Evolutionary conservation across 495 filamentous ascomycete genomes (phyloP), one percentile per base, ranked within the genome.

Genomic region (Penicillium soppii): DNA sequence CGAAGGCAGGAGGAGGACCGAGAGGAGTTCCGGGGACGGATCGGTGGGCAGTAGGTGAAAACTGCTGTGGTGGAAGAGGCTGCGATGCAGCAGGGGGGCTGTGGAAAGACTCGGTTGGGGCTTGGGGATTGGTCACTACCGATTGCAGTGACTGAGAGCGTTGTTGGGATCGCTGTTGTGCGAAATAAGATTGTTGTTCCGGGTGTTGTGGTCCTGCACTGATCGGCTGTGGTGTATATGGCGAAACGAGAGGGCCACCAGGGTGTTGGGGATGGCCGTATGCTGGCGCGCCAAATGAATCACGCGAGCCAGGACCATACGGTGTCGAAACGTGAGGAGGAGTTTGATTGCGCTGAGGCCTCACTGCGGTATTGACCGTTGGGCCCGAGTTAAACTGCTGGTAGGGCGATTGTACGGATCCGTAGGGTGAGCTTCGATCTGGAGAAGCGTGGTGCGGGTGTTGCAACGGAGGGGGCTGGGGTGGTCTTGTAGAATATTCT

Each of bases 81-180:
- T 74, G 75, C 32, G 74, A 47, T 47, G 61, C 50, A 17, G 63
- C 66, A 33, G 72, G 67, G 26, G 77, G 69, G 59, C 69, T 76
- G 47, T 61, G 61, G 35, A 60, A 68, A 59, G 68, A 62, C 52
- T 68, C 62, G 51, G 54, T 54, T 66, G 69, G 53, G 53, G 65
- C 45, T 48, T 63, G 59, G 47, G 65, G 62, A 47, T 73, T 74
- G 43, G 70, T 67, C 44, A 72, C 59, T 39, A 73, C 67, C 16
- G 70, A 75, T 49, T 81, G 78, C 36, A 75, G 68, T 23, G 78
- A 79, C 39, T 75, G 73, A 29, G 75, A 72, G 26, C 73, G 72
- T 51, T 71, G 73, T 26, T 72, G 70, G 22, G 75, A 72, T 20
- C 73, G 71, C 53, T 72, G 73, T 21, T 71, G 70, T 22, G 73